phyloP scores from a whole-genome alignment of 805 yeast species.

The Metschnikowia drakensbergensis region DNA sequence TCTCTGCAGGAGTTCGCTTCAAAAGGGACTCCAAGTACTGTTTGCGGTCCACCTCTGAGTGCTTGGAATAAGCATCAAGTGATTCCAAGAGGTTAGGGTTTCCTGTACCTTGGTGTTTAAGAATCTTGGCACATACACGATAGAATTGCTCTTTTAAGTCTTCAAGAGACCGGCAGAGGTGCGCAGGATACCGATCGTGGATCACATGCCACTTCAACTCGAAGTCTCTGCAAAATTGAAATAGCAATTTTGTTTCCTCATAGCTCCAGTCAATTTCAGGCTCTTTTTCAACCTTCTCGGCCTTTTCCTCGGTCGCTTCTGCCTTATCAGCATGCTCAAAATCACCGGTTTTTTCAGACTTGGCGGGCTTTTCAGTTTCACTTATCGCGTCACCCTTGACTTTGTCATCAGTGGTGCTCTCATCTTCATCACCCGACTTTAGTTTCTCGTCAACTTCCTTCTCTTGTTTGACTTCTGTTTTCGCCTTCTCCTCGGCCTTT shows the following conservation, averaged over 20 bases:
- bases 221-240: conserved; percentile 57
- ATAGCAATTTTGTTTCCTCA: conserved; percentile 76
- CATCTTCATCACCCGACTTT: not conserved
- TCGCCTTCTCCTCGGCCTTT: conserved; percentile 2
- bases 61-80: conserved; percentile 60
- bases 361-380: conserved; percentile 18
- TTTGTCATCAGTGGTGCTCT: not conserved
- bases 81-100: conserved; percentile 52
- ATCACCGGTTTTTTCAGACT: conserved; percentile 17
- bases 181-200: conserved; percentile 51
- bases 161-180: conserved; percentile 51
- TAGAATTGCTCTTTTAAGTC: conserved; percentile 84
- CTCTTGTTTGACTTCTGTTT: not conserved
- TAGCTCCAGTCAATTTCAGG: conserved; percentile 56
- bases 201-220: conserved; percentile 69
- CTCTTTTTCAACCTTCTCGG: conserved; percentile 26
- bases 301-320: conserved; percentile 23
- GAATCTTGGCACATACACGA: conserved; percentile 49
- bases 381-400: not conserved
- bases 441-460: conserved; percentile 7
- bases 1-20: conserved; percentile 88
- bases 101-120: conserved; percentile 40
- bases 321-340: not conserved
- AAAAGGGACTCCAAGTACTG: conserved; percentile 72
- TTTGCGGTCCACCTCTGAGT: conserved; percentile 75